phyloP scores from a whole-genome alignment of 257 asterid species.

The Solanum pennellii region DNA sequence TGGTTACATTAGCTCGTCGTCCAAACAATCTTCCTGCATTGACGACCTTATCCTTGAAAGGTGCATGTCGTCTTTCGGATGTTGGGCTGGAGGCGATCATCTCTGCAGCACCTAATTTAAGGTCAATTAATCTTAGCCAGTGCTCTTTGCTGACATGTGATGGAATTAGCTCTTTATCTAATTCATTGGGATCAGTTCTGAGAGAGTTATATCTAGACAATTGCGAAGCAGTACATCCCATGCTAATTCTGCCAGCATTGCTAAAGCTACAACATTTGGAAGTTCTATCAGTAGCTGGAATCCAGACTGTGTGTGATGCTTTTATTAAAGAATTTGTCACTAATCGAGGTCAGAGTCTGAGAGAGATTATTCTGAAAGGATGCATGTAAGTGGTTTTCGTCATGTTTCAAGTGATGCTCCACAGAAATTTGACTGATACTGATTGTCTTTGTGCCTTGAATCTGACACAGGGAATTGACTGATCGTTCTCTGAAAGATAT shows the following conservation, averaged over 20 bases:
- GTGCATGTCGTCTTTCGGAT: constrained; percentile 92
- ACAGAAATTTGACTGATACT: background rate
- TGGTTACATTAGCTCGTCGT: constrained; percentile 43
- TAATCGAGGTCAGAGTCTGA: constrained; percentile 52
- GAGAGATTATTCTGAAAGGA: constrained; percentile 68
- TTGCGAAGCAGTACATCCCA: constrained; percentile 59
- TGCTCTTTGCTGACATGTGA: constrained; percentile 73
- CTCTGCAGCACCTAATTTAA: constrained; percentile 72
- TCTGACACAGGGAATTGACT: constrained; percentile 57
- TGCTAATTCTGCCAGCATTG: constrained; percentile 61
- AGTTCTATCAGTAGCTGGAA: constrained; percentile 74
- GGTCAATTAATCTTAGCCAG: constrained; percentile 72
- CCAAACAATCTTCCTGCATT: constrained; percentile 53
- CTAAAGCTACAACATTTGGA: constrained; percentile 59
- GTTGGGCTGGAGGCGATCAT: constrained; percentile 51
- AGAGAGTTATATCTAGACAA: constrained; percentile 70
- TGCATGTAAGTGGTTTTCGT: constrained; percentile 46
- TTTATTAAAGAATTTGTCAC: constrained; percentile 38
- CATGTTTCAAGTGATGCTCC: background rate
- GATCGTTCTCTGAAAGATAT: constrained; percentile 54
- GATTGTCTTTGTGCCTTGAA: background rate
- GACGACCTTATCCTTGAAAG: constrained; percentile 60
- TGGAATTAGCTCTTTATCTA: constrained; percentile 50
- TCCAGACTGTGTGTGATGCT: constrained; percentile 53
- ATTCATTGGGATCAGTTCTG: constrained; percentile 46